These are phyloP conservation scores for Tylopilus subfusipes DNA, from an alignment of 768 basidiomycete genomes.

Conservation along the genomic window DNA sequence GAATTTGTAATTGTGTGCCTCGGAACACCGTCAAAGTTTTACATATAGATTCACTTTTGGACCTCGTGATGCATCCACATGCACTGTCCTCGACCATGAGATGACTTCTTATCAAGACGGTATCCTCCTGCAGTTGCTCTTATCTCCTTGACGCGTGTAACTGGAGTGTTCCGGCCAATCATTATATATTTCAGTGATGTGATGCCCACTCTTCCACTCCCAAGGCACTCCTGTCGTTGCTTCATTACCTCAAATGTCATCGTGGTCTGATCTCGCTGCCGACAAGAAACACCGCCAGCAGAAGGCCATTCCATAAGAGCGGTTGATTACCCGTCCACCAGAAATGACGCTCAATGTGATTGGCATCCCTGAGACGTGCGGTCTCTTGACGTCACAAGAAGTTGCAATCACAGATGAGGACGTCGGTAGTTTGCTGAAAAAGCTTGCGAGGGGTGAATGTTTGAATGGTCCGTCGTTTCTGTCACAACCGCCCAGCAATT, in stretches of 20 bases:
- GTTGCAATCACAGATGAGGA: conserved; percentile 56
- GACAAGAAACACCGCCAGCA: conserved; percentile 54
- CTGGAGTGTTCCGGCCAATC: not conserved
- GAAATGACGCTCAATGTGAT: conserved; percentile 52
- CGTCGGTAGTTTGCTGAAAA: conserved; percentile 48
- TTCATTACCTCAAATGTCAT: conserved; percentile 4
- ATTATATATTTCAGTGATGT: not conserved
- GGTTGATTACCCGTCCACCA: conserved; percentile 51
- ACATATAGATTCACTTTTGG: not conserved
- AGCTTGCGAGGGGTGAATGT: conserved; percentile 53
- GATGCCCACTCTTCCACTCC: not conserved
- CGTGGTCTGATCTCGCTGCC: conserved; percentile 51
- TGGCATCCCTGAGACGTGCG: conserved; percentile 50
- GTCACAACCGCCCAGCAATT: conserved; percentile 76
- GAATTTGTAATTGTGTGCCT: not conserved
- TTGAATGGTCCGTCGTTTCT: conserved; percentile 59
- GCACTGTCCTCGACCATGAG: not conserved
- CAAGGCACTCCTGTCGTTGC: not conserved
- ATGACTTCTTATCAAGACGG: not conserved
- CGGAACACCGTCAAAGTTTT: not conserved
- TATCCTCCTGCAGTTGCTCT: not conserved
- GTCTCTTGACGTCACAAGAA: conserved; percentile 54
- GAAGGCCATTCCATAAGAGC: conserved; percentile 58
- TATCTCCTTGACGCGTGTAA: conserved; percentile 6
- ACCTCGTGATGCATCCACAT: conserved; percentile 1